These are phyloP conservation scores for Chlorella vulgaris DNA, from an alignment of 139 green algal species.

Conservation along the genomic window DNA sequence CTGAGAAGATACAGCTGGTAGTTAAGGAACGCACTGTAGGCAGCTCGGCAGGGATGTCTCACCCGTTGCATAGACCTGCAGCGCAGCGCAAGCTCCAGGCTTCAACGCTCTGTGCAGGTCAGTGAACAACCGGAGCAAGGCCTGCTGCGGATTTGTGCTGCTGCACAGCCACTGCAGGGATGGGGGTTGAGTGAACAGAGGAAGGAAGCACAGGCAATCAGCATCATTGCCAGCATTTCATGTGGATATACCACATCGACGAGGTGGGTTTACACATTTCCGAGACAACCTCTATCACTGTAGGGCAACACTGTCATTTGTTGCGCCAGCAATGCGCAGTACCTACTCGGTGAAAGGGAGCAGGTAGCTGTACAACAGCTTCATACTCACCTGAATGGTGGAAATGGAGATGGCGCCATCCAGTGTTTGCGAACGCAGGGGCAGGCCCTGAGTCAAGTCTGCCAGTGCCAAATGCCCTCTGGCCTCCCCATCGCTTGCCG, in stretches of 20 bases:
- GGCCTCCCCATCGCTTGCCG: not conserved
- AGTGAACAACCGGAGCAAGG: slow-evolving; percentile 16
- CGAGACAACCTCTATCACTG: too few relatives aligned
- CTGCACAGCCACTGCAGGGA: slow-evolving; percentile 51
- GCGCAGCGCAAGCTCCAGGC: not conserved
- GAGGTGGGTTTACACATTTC: too few relatives aligned
- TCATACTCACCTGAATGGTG: slow-evolving; percentile 25
- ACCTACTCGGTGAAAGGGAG: too few relatives aligned
- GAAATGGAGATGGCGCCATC: slow-evolving; percentile 77
- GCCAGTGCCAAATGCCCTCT: slow-evolving; percentile 48
- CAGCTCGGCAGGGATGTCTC: not conserved
- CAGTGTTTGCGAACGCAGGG: slow-evolving; percentile 72
- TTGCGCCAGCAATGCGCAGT: too few relatives aligned
- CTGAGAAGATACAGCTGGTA: not conserved
- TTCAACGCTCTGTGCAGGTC: slow-evolving; percentile 24
- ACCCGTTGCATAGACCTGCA: slow-evolving; percentile 53
- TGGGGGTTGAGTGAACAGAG: not conserved
- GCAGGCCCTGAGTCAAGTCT: slow-evolving; percentile 86
- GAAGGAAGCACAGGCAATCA: not conserved
- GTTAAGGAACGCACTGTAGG: not conserved
- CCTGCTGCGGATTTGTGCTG: not conserved
- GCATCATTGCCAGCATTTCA: too few relatives aligned
- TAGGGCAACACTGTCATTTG: too few relatives aligned
- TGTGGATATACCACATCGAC: too few relatives aligned
- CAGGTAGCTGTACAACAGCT: not conserved